Conservation (phyloP, 345 rosid genomes). For the Syzygium oleosum region DNA sequence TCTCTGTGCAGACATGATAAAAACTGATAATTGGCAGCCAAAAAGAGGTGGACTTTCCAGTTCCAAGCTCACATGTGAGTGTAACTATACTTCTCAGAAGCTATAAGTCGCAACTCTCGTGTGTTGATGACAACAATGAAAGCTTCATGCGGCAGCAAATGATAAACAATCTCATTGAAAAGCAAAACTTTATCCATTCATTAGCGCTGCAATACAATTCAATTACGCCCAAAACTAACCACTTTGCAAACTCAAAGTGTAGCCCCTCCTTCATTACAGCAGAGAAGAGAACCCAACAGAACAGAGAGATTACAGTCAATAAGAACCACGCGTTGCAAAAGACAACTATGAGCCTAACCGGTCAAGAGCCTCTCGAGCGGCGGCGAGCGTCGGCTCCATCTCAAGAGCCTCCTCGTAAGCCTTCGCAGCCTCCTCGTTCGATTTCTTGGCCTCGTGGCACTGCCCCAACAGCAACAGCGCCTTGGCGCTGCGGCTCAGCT, state of each 20-base stretch:
- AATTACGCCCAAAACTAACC: background rate
- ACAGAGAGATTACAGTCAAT: background rate
- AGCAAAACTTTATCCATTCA: background rate
- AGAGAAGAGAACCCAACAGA: background rate
- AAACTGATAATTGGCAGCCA: background rate
- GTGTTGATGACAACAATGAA: background rate
- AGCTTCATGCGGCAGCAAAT: background rate
- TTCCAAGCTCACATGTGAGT: background rate
- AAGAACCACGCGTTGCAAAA: background rate
- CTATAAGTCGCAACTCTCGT: background rate
- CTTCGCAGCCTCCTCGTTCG: conserved; percentile 31
- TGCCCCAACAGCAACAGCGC: conserved; percentile 37
- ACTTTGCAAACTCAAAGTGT: background rate
- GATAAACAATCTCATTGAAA: background rate
- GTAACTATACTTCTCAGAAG: background rate
- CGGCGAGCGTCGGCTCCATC: conserved; percentile 16
- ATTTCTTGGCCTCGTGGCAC: conserved; percentile 46
- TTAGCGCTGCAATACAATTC: background rate
- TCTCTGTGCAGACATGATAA: background rate
- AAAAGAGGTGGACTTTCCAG: background rate
- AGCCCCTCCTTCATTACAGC: background rate
- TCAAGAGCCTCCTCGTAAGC: conserved; percentile 40
- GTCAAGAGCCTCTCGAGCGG: conserved; percentile 31
- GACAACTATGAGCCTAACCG: conserved; percentile 8
- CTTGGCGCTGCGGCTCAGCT: conserved; percentile 22